Base-by-base conservation (phyloP, 495 filamentous ascomycete species). In the Cenococcum geophilum region DNA sequence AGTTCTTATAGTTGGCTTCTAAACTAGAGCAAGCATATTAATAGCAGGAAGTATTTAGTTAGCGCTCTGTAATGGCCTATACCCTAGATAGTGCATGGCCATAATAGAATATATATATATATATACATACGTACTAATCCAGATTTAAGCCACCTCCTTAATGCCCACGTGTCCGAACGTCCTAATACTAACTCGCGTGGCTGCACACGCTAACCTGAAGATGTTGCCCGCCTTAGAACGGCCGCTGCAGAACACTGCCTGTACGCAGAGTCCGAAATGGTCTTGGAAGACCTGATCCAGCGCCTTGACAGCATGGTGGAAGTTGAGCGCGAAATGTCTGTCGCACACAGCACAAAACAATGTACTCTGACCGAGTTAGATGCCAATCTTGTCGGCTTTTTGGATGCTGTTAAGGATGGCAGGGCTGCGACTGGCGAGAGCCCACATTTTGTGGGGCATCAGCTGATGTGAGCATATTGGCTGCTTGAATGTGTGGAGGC, bases 291-390 rank as follows among this genome's bases (percentile, higher is more conserved):
- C 1, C 45, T 64, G 9, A 48, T 49, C 14, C 27, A 21, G 27
- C 62, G 62, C 4, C n/a, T 64, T 5, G 57, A 64, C 35, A 34
- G 40, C 18, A 64, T 64, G 62, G 42, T 54, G 11, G 12, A n/a
- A n/a, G 23, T 20, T 4, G 57, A 59, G 18, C 9, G 21, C 21
- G 48, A 45, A 12, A 3, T 47, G 27, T 2, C 27, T 6, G 27
- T 6, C 27, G 6, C 27, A 32, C 27, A 32, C 2, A 6, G 6
- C 27, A 32, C 27, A 32, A 32, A 32, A 6, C 3, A 32, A 32
- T 6, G 27, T 6, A 32, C 27, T 6, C 27, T 32, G 12, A 27
- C 3, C 12, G 4, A 49, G 23, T 49, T 27, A 10, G 61, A 43
- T n/a, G 22, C 8, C 27, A 27, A 18, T 5, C 48, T 63, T 23